A percentile compares a stretch with the other conserved stretches of the same genome.
Conservation (phyloP, 129 eudicot species). For the Sambucus nigra region DNA sequence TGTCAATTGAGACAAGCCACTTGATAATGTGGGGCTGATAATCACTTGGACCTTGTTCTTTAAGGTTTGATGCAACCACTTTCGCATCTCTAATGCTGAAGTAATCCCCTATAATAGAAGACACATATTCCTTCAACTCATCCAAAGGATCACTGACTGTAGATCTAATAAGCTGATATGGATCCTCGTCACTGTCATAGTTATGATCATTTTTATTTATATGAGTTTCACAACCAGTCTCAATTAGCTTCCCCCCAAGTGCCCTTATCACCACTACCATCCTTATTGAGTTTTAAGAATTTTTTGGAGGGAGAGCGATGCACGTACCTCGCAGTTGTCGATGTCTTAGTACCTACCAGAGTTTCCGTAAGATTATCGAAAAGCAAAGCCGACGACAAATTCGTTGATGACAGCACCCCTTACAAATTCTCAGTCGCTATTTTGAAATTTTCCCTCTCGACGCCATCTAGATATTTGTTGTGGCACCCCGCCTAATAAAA, state of each 20-base stretch:
- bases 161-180: slow-evolving; percentile 72
- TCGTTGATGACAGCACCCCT: slow-evolving; percentile 6
- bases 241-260: slow-evolving; percentile 94
- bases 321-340: slow-evolving; percentile 21
- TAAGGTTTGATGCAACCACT: slow-evolving; percentile 68
- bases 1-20: slow-evolving; percentile 84
- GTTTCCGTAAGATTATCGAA: slow-evolving; percentile 6
- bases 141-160: slow-evolving; percentile 72
- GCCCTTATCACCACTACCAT: slow-evolving; percentile 94
- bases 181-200: slow-evolving; percentile 98
- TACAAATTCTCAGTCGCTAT: slow-evolving; percentile 15
- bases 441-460: slow-evolving; percentile 21
- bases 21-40: slow-evolving; percentile 87
- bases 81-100: slow-evolving; percentile 72
- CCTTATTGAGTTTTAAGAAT: slow-evolving; percentile 19
- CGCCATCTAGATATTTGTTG: slow-evolving; percentile 17
- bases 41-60: slow-evolving; percentile 65
- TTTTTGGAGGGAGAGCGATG: slow-evolving; percentile 26
- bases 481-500: too few relatives aligned
- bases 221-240: slow-evolving; percentile 63
- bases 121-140: slow-evolving; percentile 80
- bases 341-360: slow-evolving; percentile 7
- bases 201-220: slow-evolving; percentile 83
- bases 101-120: slow-evolving; percentile 69
- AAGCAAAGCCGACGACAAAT: slow-evolving; percentile 2